A percentile compares a stretch with the other conserved stretches of the same genome.
These are phyloP conservation scores for Trametes sanguinea DNA, from an alignment of 768 basidiomycete genomes.

Conservation along the genomic window DNA sequence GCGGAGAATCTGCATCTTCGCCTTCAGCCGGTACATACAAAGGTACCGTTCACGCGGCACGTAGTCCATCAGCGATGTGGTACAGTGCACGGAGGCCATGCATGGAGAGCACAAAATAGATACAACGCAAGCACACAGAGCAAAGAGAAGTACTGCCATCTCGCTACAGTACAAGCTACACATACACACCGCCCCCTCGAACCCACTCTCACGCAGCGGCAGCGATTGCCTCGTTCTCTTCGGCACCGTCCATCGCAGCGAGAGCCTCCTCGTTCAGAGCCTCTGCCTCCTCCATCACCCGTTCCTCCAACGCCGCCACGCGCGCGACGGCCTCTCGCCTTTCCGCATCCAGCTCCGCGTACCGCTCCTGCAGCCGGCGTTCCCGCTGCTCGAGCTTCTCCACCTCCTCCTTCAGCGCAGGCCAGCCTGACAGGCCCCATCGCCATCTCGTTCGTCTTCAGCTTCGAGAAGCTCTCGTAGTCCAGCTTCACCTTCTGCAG, in stretches of 20 bases:
- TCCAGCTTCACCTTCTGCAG: slow-evolving; percentile 69
- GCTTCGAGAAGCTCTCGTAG: slow-evolving; percentile 73
- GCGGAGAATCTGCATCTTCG: slow-evolving; percentile 1
- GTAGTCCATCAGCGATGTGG: not conserved
- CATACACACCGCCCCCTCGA: slow-evolving; percentile 3
- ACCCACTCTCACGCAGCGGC: not conserved
- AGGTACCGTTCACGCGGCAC: slow-evolving; percentile 5
- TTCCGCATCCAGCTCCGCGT: slow-evolving; percentile 81
- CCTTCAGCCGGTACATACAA: slow-evolving; percentile 2
- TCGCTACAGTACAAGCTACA: not conserved
- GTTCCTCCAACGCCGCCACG: slow-evolving; percentile 74
- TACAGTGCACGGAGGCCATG: not conserved
- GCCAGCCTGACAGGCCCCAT: slow-evolving; percentile 78
- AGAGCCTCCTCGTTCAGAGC: slow-evolving; percentile 76
- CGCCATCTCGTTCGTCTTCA: slow-evolving; percentile 71
- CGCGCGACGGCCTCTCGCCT: slow-evolving; percentile 59
- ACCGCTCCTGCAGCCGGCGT: slow-evolving; percentile 73
- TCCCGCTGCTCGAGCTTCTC: slow-evolving; percentile 78
- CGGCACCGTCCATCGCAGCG: slow-evolving; percentile 54
- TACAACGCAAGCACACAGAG: too few species aligned
- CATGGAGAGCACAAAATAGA: too few species aligned
- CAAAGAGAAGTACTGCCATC: not conserved
- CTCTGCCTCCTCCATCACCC: slow-evolving; percentile 83
- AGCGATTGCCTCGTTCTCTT: slow-evolving; percentile 4
- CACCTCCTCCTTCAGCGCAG: slow-evolving; percentile 85